phyloP scores from a whole-genome alignment of 176 grass and related monocot genomes.

The Triticum urartu region DNA sequence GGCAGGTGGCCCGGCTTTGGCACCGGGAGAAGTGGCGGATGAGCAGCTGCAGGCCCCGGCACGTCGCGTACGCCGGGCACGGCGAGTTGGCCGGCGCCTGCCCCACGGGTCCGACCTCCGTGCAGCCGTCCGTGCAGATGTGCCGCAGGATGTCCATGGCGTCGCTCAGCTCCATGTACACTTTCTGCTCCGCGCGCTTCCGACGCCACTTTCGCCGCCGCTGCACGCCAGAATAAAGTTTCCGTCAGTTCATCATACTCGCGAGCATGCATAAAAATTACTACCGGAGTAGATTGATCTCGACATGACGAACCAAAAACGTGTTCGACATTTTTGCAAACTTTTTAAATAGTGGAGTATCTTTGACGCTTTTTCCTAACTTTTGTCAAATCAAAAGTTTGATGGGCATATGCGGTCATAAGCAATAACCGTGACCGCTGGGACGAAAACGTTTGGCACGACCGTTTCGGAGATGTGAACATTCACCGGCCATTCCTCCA shows the following conservation, averaged over 20 bases:
- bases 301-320: not conserved
- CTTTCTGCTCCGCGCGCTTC: conserved; percentile 49
- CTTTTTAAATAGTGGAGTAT: not conserved
- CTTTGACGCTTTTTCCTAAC: not conserved
- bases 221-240: conserved; percentile 16
- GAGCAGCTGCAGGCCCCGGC: conserved; percentile 75
- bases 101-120: conserved; percentile 54
- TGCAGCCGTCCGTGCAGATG: conserved; percentile 78
- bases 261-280: no score
- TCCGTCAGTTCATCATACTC: not conserved
- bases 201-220: conserved; percentile 47
- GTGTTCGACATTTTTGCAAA: not conserved
- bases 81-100: conserved; percentile 33
- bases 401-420: not conserved
- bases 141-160: conserved; percentile 77
- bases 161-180: conserved; percentile 83
- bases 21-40: conserved; percentile 81
- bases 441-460: not conserved
- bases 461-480: not conserved
- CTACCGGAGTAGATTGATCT: not conserved
- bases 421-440: not conserved
- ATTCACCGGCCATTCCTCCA: conserved; percentile 4
- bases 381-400: conserved; percentile 13
- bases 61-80: conserved; percentile 46
- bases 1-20: conserved; percentile 61